These are phyloP conservation scores for Phytophthora ohioensis DNA, from an alignment of 352 stramenopile genomes.

Conservation along the genomic window DNA sequence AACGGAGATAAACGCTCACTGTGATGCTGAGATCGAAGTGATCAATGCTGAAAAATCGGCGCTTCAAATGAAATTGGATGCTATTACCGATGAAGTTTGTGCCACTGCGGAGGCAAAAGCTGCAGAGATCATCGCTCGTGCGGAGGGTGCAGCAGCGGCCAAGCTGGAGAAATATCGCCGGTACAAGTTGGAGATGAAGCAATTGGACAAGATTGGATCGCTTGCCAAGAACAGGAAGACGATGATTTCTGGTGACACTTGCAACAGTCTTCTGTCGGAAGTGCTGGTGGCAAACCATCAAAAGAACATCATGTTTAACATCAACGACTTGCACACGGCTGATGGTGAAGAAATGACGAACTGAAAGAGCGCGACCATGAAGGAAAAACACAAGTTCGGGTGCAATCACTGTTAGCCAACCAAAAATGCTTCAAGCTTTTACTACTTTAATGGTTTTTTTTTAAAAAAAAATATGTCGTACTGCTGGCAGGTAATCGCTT, in stretches of 20 bases:
- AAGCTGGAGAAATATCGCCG: conserved; percentile 55
- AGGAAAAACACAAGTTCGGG: neutral
- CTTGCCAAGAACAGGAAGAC: conserved; percentile 54
- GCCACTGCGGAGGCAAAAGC: conserved; percentile 42
- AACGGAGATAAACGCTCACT: conserved; percentile 46
- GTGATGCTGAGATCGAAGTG: conserved; percentile 56
- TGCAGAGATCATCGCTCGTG: conserved; percentile 54
- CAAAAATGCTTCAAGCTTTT: too few species aligned
- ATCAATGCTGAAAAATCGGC: conserved; percentile 50
- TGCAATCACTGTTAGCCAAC: too few species aligned
- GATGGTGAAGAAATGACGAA: neutral
- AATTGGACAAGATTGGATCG: conserved; percentile 48
- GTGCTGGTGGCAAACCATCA: conserved; percentile 68
- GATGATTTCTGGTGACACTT: conserved; percentile 59
- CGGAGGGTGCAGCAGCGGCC: conserved; percentile 44
- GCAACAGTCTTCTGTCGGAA: conserved; percentile 61
- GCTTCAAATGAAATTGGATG: conserved; percentile 46
- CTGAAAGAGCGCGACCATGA: neutral
- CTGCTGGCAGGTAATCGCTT: too few species aligned
- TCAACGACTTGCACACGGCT: conserved; percentile 25
- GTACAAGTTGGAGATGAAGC: conserved; percentile 57
- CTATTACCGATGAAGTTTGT: conserved; percentile 46
- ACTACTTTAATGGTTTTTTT: too few species aligned
- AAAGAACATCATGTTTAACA: conserved; percentile 58
- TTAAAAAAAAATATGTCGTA: too few species aligned